Conservation (phyloP, 495 filamentous ascomycete genomes). For the Annulohypoxylon stygium region DNA sequence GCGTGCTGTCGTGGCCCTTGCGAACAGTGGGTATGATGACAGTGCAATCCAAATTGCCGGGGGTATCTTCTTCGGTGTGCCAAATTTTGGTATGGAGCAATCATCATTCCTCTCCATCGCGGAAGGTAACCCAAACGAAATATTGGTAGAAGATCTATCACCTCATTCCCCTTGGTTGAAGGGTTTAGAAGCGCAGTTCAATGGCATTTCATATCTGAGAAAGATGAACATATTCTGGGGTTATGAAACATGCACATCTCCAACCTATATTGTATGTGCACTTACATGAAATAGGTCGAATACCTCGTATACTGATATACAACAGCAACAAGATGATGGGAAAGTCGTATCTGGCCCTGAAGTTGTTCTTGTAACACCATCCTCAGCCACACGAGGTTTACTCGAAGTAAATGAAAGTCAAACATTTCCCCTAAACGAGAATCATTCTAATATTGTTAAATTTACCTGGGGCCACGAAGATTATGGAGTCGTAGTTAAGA, state of each 20-base stretch:
- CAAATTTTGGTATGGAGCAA: conserved; percentile 38
- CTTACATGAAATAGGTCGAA: neutral
- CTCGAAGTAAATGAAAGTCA: neutral
- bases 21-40: neutral
- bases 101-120: conserved; percentile 18
- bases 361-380: neutral
- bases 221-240: neutral
- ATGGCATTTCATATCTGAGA: neutral
- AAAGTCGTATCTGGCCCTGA: neutral
- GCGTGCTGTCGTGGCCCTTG: conserved; percentile 11
- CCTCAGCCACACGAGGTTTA: neutral
- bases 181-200: neutral
- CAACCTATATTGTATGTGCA: neutral
- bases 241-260: neutral
- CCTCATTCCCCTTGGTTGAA: neutral
- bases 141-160: neutral
- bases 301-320: neutral
- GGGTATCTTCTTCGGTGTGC: conserved; percentile 45
- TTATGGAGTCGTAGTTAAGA: neutral
- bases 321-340: neutral
- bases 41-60: conserved; percentile 3
- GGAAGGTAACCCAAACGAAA: neutral
- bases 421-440: neutral
- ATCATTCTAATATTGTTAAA: conserved; percentile 29
- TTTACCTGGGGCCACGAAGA: conserved; percentile 16